Evolutionary conservation across 306 rosid genomes (phyloP), one percentile per base, ranked within the genome.

Genomic region (Spatholobus suberectus): DNA sequence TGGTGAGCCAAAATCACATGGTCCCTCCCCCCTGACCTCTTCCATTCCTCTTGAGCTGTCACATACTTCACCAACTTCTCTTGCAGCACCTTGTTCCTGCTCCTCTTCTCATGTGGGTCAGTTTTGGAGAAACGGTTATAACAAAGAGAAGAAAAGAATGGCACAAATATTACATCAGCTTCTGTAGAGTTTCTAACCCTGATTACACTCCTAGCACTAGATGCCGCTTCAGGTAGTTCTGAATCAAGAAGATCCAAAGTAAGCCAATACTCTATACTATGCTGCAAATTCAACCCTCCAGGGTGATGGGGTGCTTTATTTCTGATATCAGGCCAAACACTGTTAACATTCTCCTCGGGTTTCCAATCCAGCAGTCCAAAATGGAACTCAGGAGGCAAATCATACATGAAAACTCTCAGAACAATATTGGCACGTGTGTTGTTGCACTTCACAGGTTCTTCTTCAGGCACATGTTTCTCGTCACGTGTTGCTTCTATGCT

Each of bases 201-300:
- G 13, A 71, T 81, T 47, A 84, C 91, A 55, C 67, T 57, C 55
- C 21, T 82, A 17, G 62, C 86, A 73, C 81, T 85, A 21, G 85
- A 85, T 32, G 23, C 70, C 20, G 81, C 26, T 32, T 84, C 78
- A 10, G 89, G 87, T 44, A 87, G 77, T 54, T 87, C 89, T 12
- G 97, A 92, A 81, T 90, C 94, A 13, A 94, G 97, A 75, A 94
- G 72, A 72, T 94, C 98, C 73, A 94, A 26, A 2, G 97, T 90
- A 12, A 94, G 93, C 98, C 98, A 94, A 83, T 85, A 92, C 38
- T 92, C 98, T 85, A 94, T 92, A 21, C 98, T 94, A 70, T 94
- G 98, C 47, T 94, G 98, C 65, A 89, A 59, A 80, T 92, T 90
- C 88, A 94, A 88, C 24, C 91, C 97, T 14, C 97, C 97, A 2